Evolutionary conservation across 768 basidiomycete genomes (phyloP).

Genomic region (Coprinellus micaceus): DNA sequence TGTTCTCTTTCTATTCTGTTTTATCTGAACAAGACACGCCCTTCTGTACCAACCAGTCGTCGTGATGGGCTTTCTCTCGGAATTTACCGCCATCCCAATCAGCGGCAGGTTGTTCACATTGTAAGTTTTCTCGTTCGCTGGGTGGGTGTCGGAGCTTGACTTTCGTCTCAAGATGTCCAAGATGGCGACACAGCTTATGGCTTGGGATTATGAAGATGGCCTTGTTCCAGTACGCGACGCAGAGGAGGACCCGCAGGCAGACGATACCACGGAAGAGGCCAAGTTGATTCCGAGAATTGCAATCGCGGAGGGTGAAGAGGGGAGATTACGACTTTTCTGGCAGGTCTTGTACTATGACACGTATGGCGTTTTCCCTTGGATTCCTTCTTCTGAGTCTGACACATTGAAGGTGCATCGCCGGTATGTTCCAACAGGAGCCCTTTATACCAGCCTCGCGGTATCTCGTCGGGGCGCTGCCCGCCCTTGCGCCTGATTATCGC

Average conservation of each 20-base stretch:
- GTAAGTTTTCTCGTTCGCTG: too few relatives aligned
- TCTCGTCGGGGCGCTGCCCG: conserved; percentile 50
- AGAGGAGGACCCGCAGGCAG: too few relatives aligned
- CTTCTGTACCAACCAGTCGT: not conserved
- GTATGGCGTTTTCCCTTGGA: conserved; percentile 41
- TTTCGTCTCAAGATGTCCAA: conserved; percentile 51
- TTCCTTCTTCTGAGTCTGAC: conserved; percentile 4
- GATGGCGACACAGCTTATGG: conserved; percentile 44
- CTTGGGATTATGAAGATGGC: conserved; percentile 1
- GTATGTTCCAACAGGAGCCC: conserved; percentile 60
- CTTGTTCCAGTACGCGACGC: not conserved
- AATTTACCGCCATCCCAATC: not conserved
- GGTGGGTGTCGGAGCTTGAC: not conserved
- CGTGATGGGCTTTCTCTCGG: too few relatives aligned
- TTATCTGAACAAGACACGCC: conserved; percentile 14
- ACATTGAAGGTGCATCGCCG: conserved; percentile 60
- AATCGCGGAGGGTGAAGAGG: conserved; percentile 19
- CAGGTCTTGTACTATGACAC: conserved; percentile 73
- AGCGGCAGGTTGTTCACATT: not conserved
- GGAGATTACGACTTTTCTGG: conserved; percentile 63
- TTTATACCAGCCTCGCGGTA: conserved; percentile 50
- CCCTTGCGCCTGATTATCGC: conserved; percentile 33
- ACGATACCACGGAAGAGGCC: not conserved
- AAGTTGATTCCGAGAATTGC: not conserved
- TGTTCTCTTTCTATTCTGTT: conserved; percentile 51